Evolutionary conservation across 441 rosid species (phyloP), one percentile per base, ranked within the genome.

Genomic region (Erodium moschatum): DNA sequence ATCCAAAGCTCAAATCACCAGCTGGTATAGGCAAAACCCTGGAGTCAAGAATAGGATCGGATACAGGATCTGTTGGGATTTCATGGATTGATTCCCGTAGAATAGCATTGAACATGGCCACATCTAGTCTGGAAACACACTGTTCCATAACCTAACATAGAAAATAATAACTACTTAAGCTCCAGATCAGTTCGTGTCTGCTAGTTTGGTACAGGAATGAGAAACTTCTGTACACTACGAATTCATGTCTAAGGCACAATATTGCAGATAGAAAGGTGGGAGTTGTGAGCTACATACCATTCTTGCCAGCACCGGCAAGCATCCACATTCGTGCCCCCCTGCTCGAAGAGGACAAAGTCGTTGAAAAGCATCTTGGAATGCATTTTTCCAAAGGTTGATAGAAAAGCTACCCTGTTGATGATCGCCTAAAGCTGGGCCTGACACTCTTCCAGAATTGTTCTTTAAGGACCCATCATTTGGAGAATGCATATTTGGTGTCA

Each of bases 311-410:
- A 83, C 70, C 0, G 85, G 78, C 74, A 90, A 81, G 85, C 99
- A 95, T 67, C 96, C 97, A 79, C 99, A 95, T 67, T 87, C 90
- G 70, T 92, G 98, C 8, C 96, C 97, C n/a, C 81, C 90, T 70
- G 92, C 98, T 81, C 96, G 87, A 73, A 91, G 81, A 65, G 99
- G 99, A 81, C 99, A 95, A 70, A 95, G 86, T 76, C 97, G 89
- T 83, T 92, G 91, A 72, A 87, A 86, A 50, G 98, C 98, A 69
- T 90, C 99, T 81, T 80, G 83, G 85, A 95, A 90, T 29, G 97
- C 99, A 69, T 76, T 80, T 84, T 95, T 92, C 99, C 99, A 95
- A 21, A 83, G 91, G 69, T 85, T 89, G 70, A 89, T 68, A 33
- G 99, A 87, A 72, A 95, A 82, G 77, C 89, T 81, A 58, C 74